Conservation (phyloP, 306 rosid species). For the Trifolium dubium region DNA sequence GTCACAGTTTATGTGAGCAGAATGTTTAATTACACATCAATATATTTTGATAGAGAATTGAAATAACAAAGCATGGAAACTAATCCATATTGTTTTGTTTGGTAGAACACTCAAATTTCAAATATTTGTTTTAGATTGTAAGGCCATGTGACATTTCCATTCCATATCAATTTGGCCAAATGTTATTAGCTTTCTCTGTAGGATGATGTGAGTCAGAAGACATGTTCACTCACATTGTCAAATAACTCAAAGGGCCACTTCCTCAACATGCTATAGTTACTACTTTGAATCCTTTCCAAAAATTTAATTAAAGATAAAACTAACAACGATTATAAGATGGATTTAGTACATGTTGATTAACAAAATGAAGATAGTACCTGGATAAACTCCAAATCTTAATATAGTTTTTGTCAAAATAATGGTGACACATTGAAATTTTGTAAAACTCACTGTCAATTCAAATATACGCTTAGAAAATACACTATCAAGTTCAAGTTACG, state of each 20-base stretch:
- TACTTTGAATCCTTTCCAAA: slow-evolving; percentile 43
- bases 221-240: slow-evolving; percentile 48
- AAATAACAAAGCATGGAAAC: not conserved
- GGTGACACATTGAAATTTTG: too few species aligned
- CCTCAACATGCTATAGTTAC: slow-evolving; percentile 67
- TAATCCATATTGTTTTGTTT: not conserved
- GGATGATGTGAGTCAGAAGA: slow-evolving; percentile 63
- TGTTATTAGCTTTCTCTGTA: slow-evolving; percentile 38
- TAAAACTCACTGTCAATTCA: too few species aligned
- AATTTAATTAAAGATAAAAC: not conserved
- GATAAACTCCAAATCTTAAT: too few species aligned
- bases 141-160: slow-evolving; percentile 30
- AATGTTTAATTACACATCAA: too few species aligned
- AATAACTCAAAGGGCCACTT: slow-evolving; percentile 50
- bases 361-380: too few species aligned
- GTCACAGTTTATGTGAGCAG: too few species aligned
- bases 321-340: not conserved
- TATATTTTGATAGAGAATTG: not conserved
- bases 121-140: slow-evolving; percentile 3
- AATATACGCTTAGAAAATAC: too few species aligned
- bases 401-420: too few species aligned
- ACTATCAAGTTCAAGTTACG: too few species aligned
- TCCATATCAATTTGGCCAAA: slow-evolving; percentile 51
- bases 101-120: not conserved
- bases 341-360: too few species aligned